Conservation (phyloP, 805 yeast species). For the Candida bentonensis region DNA sequence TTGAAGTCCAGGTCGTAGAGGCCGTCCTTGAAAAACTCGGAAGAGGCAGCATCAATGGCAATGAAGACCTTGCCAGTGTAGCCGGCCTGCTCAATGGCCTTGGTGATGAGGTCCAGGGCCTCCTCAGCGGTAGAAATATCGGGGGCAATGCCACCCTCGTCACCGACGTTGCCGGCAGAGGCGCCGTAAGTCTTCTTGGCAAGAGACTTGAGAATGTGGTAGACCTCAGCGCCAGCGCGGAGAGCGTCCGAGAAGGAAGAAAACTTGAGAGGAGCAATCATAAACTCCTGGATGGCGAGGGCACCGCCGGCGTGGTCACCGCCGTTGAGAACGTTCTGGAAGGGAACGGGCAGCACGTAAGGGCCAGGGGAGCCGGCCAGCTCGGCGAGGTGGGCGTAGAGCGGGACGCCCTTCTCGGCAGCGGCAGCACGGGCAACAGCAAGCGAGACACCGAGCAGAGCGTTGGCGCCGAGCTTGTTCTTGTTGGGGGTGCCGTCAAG, state of each 20-base stretch:
- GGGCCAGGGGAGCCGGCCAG: slow-evolving; percentile 65
- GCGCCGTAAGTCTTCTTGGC: slow-evolving; percentile 94
- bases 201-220: slow-evolving; percentile 87
- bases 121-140: slow-evolving; percentile 88
- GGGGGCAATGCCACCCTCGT: slow-evolving; percentile 99
- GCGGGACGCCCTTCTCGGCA: slow-evolving; percentile 85
- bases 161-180: slow-evolving; percentile 99
- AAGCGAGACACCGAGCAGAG: slow-evolving; percentile 94
- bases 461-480: slow-evolving; percentile 96
- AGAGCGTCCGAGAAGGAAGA: slow-evolving; percentile 85
- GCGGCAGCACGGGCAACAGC: slow-evolving; percentile 98
- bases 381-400: slow-evolving; percentile 82
- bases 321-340: slow-evolving; percentile 98
- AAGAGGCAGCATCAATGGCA: slow-evolving; percentile 93
- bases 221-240: slow-evolving; percentile 95
- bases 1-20: slow-evolving; percentile 97
- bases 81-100: slow-evolving; percentile 86
- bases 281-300: slow-evolving; percentile 97
- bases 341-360: slow-evolving; percentile 93
- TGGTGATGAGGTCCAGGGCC: slow-evolving; percentile 88
- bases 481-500: slow-evolving; percentile 98
- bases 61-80: slow-evolving; percentile 85
- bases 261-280: slow-evolving; percentile 95
- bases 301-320: slow-evolving; percentile 99
- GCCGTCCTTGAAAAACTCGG: slow-evolving; percentile 95